These are phyloP conservation scores for Elsinoe fawcettii DNA, from an alignment of 2,329 filamentous ascomycete genomes.

Conservation along the genomic window DNA sequence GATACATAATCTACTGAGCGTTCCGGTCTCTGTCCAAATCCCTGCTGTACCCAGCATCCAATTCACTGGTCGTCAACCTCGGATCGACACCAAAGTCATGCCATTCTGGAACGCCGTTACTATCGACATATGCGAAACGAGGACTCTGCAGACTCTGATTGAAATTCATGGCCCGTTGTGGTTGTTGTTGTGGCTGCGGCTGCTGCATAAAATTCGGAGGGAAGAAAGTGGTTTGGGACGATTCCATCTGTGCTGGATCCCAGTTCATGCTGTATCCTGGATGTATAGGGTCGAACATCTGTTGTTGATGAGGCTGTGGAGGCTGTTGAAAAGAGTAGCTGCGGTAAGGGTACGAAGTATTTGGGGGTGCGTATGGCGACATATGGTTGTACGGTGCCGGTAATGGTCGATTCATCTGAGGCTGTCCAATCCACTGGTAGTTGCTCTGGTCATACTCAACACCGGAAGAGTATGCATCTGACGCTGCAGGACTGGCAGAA, in stretches of 20 bases:
- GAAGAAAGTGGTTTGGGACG: background rate
- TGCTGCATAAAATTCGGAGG: conserved; percentile 23
- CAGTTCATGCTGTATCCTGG: background rate
- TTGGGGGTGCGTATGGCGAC: background rate
- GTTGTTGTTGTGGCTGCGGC: conserved; percentile 25
- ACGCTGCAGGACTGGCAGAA: background rate
- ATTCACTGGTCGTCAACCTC: background rate
- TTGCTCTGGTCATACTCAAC: background rate
- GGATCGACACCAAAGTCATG: conserved; percentile 2
- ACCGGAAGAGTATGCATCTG: conserved; percentile 6
- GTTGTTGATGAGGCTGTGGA: background rate
- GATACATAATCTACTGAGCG: background rate
- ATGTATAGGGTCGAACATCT: background rate
- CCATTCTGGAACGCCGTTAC: background rate
- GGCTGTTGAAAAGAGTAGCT: background rate
- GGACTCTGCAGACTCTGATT: conserved; percentile 14
- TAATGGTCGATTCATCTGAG: background rate
- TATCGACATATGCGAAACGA: background rate
- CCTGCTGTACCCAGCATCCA: conserved; percentile 9
- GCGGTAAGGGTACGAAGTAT: background rate
- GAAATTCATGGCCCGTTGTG: conserved; percentile 3
- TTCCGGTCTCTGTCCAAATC: conserved; percentile 10
- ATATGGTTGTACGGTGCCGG: background rate
- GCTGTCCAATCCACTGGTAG: conserved; percentile 4
- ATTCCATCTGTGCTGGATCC: background rate